Base-by-base conservation (phyloP, 352 stramenopile species). In the Pythium periplocum region DNA sequence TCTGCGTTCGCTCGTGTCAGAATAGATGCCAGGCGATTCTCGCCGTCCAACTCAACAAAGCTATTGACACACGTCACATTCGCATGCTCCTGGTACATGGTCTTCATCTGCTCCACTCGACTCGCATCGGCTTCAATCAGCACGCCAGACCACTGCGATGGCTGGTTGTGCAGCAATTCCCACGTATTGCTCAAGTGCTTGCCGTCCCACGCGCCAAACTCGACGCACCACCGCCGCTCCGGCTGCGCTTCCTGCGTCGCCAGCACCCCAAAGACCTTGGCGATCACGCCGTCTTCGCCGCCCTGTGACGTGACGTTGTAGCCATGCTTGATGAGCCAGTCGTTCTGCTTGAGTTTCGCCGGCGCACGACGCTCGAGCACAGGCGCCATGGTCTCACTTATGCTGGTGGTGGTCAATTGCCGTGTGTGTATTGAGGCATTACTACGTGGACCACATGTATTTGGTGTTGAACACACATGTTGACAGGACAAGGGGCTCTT, bases 171-270 rank as follows among this genome's bases (percentile, higher is more conserved):
- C 9, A 93, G 59, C 35, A 86, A 55, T 34, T 68, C 67, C 55
- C 73, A 74, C 33, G 83, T 90, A 59, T 93, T 93, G 48, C 69
- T 86, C 32, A 90, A 58, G 69, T 93, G 83, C 30, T 72, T 66
- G 34, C 83, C 83, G 67, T 93, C 79, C 81, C 83, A 94, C 2
- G 83, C 83, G 37, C 83, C 83, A 47, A 94, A 75, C 62, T 94
- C 83, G n/a, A 94, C 78, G 51, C 78, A 90, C 55, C 67, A 82
- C 47, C 78, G 60, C 5, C 32, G 34, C n/a, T 33, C 8, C n/a
- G 10, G 17, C 48, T 30, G 11, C 30, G 12, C 26, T 45, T 59
- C 47, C 12, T 57, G 38, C 3, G 35, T 52, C 3, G 71, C 61
- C 30, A 94, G 42, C 31, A 69, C 30, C 26, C 60, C 41, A 62